Base-by-base conservation (phyloP, 1,284 basidiomycete species). In the Ustanciosporium gigantosporum region DNA sequence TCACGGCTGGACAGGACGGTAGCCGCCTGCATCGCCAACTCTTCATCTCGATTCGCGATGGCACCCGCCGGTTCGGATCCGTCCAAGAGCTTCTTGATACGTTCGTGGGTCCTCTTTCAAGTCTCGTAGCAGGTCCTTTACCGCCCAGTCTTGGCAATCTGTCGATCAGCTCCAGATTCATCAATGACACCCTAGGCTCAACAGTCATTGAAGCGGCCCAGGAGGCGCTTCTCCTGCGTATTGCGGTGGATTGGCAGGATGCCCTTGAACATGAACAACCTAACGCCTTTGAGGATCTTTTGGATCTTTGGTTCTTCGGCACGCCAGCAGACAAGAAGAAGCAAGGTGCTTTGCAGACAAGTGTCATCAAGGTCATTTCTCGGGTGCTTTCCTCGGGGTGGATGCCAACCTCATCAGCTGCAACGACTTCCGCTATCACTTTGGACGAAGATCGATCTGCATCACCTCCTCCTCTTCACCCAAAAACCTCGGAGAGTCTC, bases 261-360 rank as follows among this genome's bases (percentile, higher is more conserved):
- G 34, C 39, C 2, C 36, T 53, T 17, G 36, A 22, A 16, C 4
- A 8, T 15, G 5, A 29, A 34, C n/a, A n/a, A 4, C 31, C 36
- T 11, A 4, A 13, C n/a, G 36, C 41, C 5, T 21, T 58, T 16
- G 2, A 46, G 13, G n/a, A 43, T 11, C 6, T 15, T 5, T 11
- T 40, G n/a, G 6, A 23, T 19, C 5, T 17, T 4, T 50, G 53
- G 36, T 27, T 47, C 29, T 64, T 64, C 35, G 52, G 34, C 24
- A 4, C 7, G 24, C 23, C 38, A 8, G 20, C 24, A 3, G 38
- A 24, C 7, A 17, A 9, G 15, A 6, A 15, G 25, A 29, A 24
- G 17, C 21, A 31, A 13, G 59, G 48, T 4, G 2, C 25, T 7
- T 19, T 62, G 3, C 59, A 64, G 35, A 49, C 42, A 16, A 46